Evolutionary conservation across 805 yeast species (phyloP), one percentile per base, ranked within the genome.

Genomic region (Cyberlindnera petersonii): DNA sequence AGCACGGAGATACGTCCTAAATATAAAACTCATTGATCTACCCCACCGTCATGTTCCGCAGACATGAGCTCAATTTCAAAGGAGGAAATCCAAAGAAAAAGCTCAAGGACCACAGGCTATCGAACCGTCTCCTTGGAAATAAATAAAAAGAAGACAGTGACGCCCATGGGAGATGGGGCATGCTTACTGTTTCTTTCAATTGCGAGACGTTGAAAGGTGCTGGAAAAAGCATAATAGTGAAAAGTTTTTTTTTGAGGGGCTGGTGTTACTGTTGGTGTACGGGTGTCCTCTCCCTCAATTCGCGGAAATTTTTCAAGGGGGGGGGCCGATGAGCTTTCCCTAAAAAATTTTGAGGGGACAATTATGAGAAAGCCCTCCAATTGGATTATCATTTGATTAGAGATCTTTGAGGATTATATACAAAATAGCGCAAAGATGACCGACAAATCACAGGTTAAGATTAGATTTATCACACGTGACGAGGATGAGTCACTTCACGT

Each of bases 401-500:
- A 27, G 31, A 18, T n/a, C 29, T 8, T n/a, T 6, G 9, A 26
- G 18, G 30, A 19, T 6, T 14, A 21, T 9, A 21, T 9, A 32
- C 27, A 46, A 16, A 26, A n/a, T n/a, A n/a, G n/a, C n/a, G n/a
- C 24, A 31, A 13, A 14, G 9, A 53, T 47, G 50, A 24, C 43
- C 9, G 59, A 65, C 47, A 71, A 74, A 38, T 65, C 78, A n/a
- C 94, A 85, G 63, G 74, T 87, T 18, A 84, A 84, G 65, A 79
- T 89, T 60, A 79, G 81, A 50, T 81, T 86, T 63, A 78, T 84
- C 66, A 89, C 97, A 32, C 76, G 91, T 50, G 98, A 91, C 52
- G 81, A 77, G 46, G 91, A 83, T 55, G 79, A 77, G 45, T 56
- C 76, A 14, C 61, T 91, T 33, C 83, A 81, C 31, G 86, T 86